Evolutionary conservation across 495 filamentous ascomycete genomes (phyloP).

Genomic region (Podospora pseudocomata): DNA sequence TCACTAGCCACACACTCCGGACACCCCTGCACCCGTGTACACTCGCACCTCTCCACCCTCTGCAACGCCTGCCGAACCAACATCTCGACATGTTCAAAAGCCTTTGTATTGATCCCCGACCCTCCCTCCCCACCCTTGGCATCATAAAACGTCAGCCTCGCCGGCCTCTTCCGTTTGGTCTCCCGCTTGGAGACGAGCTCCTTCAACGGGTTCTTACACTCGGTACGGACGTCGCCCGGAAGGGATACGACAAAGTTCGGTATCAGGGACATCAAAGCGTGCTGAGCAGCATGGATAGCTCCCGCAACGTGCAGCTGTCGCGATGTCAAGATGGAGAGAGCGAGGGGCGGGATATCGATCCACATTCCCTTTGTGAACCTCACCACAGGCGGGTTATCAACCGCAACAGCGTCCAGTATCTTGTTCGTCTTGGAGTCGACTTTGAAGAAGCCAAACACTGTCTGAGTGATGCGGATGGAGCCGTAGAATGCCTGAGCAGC

Average conservation of each 20-base stretch:
- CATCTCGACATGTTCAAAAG: conserved; percentile 85
- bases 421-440: conserved; percentile 68
- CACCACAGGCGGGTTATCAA: conserved; percentile 89
- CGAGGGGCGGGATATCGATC: conserved; percentile 80
- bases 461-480: conserved; percentile 72
- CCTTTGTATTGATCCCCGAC: conserved; percentile 82
- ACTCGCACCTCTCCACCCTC: conserved; percentile 65
- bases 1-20: conserved; percentile 83
- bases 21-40: conserved; percentile 64
- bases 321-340: conserved; percentile 72
- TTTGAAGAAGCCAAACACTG: conserved; percentile 96
- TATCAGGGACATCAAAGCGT: conserved; percentile 80
- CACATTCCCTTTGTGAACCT: conserved; percentile 88
- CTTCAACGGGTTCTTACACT: conserved; percentile 78
- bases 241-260: conserved; percentile 85
- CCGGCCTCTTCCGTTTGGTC: conserved; percentile 72
- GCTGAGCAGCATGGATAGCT: conserved; percentile 91
- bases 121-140: conserved; percentile 82
- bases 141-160: conserved; percentile 90
- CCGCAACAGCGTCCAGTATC: conserved; percentile 86
- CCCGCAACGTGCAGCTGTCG: conserved; percentile 76
- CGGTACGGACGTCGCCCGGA: conserved; percentile 82
- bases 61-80: conserved; percentile 74
- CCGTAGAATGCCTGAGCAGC: conserved; percentile 73
- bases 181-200: conserved; percentile 63